phyloP scores from a whole-genome alignment of 2,329 filamentous ascomycete genomes.

The Pseudogymnoascus verrucosus region DNA sequence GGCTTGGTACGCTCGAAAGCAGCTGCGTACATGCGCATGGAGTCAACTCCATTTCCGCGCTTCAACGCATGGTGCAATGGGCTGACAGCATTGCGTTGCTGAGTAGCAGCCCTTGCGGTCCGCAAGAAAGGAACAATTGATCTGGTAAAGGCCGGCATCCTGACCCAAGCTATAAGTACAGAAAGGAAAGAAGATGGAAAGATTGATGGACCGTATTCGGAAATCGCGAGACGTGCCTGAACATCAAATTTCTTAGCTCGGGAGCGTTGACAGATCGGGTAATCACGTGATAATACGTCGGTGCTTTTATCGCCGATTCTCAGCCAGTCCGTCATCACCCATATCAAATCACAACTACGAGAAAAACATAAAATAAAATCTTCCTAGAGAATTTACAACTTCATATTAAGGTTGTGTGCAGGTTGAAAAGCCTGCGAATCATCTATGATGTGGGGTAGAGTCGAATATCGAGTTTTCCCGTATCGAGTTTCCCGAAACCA shows the following conservation, averaged over 20 bases:
- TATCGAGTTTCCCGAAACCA: neutral
- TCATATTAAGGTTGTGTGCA: neutral
- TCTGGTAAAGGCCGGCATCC: slow-evolving; percentile 75
- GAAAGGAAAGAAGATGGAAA: slow-evolving; percentile 13
- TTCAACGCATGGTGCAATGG: slow-evolving; percentile 66
- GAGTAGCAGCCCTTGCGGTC: slow-evolving; percentile 68
- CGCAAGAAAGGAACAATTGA: slow-evolving; percentile 71
- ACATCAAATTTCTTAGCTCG: slow-evolving; percentile 9
- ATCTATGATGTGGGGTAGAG: neutral
- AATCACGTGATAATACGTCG: neutral
- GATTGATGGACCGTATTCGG: slow-evolving; percentile 4
- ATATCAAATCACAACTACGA: slow-evolving; percentile 4
- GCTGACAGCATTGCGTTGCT: slow-evolving; percentile 60
- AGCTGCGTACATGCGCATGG: slow-evolving; percentile 54
- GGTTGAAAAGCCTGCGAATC: neutral
- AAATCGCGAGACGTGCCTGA: slow-evolving; percentile 7
- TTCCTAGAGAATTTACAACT: neutral
- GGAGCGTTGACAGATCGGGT: neutral
- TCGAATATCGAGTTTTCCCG: neutral
- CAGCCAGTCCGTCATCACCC: neutral
- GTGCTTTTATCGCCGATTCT: neutral
- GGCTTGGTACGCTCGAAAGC: slow-evolving; percentile 86
- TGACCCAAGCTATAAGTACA: slow-evolving; percentile 29
- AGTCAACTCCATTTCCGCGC: slow-evolving; percentile 54
- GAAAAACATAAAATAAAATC: neutral